Conservation (phyloP, 106 monocot genomes). For the Platanthera guangdongensis region DNA sequence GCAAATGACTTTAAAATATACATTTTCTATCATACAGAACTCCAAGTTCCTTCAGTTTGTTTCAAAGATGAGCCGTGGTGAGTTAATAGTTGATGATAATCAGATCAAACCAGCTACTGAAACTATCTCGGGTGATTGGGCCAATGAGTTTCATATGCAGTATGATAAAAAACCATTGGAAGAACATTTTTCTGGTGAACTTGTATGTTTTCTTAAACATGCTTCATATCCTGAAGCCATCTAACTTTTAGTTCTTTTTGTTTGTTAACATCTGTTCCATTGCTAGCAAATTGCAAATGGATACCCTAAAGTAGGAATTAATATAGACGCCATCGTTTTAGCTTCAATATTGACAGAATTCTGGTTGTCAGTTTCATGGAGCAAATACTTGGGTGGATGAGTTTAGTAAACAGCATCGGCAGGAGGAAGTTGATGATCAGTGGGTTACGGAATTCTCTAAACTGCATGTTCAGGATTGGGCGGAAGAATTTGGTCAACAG, state of each 20-base stretch:
- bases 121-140: constrained; percentile 59
- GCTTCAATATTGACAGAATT: not conserved
- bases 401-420: constrained; percentile 48
- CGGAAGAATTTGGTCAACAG: constrained; percentile 83
- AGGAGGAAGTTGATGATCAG: constrained; percentile 52
- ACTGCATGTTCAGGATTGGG: constrained; percentile 85
- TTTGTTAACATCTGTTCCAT: not conserved
- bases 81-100: constrained; percentile 91
- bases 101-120: constrained; percentile 70
- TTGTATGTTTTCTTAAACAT: constrained; percentile 30
- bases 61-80: constrained; percentile 98
- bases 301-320: not conserved
- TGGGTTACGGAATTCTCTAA: constrained; percentile 98
- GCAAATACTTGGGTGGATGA: constrained; percentile 70
- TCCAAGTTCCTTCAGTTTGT: constrained; percentile 99
- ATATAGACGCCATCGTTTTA: not conserved
- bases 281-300: not conserved
- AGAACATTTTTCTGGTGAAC: constrained; percentile 60
- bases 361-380: constrained; percentile 49
- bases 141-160: constrained; percentile 76
- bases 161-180: constrained; percentile 62
- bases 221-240: not conserved
- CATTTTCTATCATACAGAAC: constrained; percentile 39
- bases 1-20: not conserved
- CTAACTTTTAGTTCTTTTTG: not conserved